phyloP scores from a whole-genome alignment of 345 rosid species.

The Bruguiera parviflora region DNA sequence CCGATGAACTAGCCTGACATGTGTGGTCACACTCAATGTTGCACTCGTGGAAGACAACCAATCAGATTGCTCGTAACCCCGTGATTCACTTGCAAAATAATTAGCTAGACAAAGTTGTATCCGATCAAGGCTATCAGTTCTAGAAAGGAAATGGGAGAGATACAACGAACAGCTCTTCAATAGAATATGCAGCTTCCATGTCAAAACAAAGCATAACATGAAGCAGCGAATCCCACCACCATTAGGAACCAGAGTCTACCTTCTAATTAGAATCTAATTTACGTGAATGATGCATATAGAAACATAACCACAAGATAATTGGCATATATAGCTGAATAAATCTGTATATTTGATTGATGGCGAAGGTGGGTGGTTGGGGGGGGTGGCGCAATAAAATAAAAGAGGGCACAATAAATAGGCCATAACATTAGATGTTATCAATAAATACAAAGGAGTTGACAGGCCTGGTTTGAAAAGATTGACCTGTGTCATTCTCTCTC shows the following conservation, averaged over 20 bases:
- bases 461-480: slow-evolving; percentile 57
- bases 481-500: slow-evolving; percentile 42
- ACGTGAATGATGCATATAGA: too few species aligned
- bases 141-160: background rate
- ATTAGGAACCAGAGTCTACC: slow-evolving; percentile 14
- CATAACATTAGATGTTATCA: slow-evolving; percentile 40
- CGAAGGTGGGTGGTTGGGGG: slow-evolving; percentile 37
- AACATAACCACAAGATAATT: too few species aligned
- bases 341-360: slow-evolving; percentile 4
- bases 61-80: slow-evolving; percentile 33
- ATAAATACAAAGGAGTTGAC: slow-evolving; percentile 56
- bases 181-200: slow-evolving; percentile 22
- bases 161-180: slow-evolving; percentile 38
- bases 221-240: slow-evolving; percentile 17
- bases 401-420: slow-evolving; percentile 40
- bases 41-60: slow-evolving; percentile 47
- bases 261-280: slow-evolving; percentile 9
- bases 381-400: slow-evolving; percentile 41
- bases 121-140: slow-evolving; percentile 22
- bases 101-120: slow-evolving; percentile 8
- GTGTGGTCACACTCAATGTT: slow-evolving; percentile 37
- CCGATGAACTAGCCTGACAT: slow-evolving; percentile 31
- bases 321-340: background rate
- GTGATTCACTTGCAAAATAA: slow-evolving; percentile 25
- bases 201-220: slow-evolving; percentile 28